Evolutionary conservation across 176 grass and related monocot genomes (phyloP), one percentile per base, ranked within the genome.

Genomic region (Cenchrus purpureus): DNA sequence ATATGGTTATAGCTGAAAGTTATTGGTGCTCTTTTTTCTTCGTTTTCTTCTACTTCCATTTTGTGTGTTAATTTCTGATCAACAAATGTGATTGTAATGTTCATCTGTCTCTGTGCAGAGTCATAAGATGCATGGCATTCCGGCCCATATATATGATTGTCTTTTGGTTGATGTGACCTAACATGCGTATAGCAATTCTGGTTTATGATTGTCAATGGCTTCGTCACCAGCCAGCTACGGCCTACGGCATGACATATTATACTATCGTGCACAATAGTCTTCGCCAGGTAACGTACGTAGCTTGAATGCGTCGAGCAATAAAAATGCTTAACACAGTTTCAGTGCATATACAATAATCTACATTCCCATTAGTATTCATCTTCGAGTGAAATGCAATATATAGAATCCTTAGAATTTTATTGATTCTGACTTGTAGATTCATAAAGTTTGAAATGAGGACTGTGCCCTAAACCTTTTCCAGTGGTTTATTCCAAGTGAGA

Each of bases 1-100:
- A 77, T 84, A 77, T 84, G 91, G 80, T 74, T 81, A 89, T 79
- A 89, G 87, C 77, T 92, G 42, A 86, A 86, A 87, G 57, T 84
- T 86, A 58, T 1, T 72, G 71, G 13, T 84, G 51, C 78, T 65
- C 48, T 54, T 15, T 10, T 62, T 49, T 22, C 72, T 0, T 22
- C 6, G 25, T 51, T 59, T 29, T 45, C 22, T 68, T 71, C 31
- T 88, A 0, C 42, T 45, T 31, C 69, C 70, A 16, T 83, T 79
- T 45, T 78, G 16, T 70, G 64, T 87, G 65, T 52, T 32, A 32
- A 32, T 32, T 71, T 72, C 67, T 34, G 79, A 89, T 46, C 84
- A 89, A 82, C 69, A 80, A 87, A 73, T 87, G 87, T 79, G 89
- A 81, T 84, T 87, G 81, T 84, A 81, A 87, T 22, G 55, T 84